phyloP scores from a whole-genome alignment of 2,329 filamentous ascomycete species.

The Fusarium dimerum region DNA sequence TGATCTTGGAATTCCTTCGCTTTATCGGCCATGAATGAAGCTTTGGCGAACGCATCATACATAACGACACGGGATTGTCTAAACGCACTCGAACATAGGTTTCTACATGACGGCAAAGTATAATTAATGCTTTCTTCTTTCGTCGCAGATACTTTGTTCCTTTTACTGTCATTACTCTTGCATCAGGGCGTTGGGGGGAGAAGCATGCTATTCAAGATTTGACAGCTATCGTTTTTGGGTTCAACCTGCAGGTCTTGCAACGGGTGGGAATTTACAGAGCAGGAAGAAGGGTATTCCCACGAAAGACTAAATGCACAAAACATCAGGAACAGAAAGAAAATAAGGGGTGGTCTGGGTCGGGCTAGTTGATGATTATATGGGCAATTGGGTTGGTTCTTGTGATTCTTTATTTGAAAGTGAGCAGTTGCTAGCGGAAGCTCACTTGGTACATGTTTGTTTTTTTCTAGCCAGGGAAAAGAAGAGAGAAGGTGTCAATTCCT shows the following conservation, averaged over 20 bases:
- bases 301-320: background rate
- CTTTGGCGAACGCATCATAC: background rate
- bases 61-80: background rate
- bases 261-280: background rate
- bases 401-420: background rate
- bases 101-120: background rate
- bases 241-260: background rate
- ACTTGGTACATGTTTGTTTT: background rate
- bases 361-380: too few species aligned
- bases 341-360: background rate
- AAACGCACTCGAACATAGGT: background rate
- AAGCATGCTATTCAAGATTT: background rate
- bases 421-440: background rate
- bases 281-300: background rate
- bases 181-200: background rate
- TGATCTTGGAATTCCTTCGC: background rate
- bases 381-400: background rate
- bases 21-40: background rate
- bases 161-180: background rate
- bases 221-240: too few species aligned
- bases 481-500: too few species aligned
- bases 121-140: background rate
- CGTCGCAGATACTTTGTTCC: background rate
- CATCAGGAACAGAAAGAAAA: background rate
- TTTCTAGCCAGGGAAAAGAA: too few species aligned